A percentile compares a stretch with the other conserved stretches of the same genome.
Conservation (phyloP, 257 asterid genomes). For the Solanum sejunctum region DNA sequence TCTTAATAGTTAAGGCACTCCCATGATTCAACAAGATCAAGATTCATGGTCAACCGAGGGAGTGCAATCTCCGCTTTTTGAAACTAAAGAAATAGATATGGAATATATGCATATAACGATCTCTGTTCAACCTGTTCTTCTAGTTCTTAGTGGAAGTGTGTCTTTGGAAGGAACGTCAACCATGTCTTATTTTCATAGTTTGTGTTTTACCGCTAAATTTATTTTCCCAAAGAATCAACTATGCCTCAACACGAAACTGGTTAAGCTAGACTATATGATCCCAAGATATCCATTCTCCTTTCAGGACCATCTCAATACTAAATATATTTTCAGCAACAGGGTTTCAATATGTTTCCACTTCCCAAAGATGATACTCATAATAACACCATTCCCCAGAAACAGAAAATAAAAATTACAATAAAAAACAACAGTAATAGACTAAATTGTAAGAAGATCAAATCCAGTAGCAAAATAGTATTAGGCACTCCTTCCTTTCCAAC, state of each 20-base stretch:
- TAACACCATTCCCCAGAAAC: background rate
- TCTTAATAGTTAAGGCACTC: background rate
- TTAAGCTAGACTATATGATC: background rate
- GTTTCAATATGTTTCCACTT: background rate
- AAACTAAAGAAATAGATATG: background rate
- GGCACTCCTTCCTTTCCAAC: background rate
- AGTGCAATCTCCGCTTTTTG: background rate
- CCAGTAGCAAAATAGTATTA: background rate
- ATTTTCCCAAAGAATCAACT: background rate
- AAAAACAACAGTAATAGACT: background rate
- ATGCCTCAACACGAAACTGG: background rate
- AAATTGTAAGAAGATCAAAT: background rate
- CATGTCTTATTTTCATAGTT: background rate
- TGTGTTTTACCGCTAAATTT: background rate
- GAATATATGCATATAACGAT: background rate
- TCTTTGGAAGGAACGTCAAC: background rate
- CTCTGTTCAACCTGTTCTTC: background rate
- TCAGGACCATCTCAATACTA: background rate
- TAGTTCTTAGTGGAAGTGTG: background rate
- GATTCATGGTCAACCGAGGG: background rate
- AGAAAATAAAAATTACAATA: background rate
- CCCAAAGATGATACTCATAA: background rate
- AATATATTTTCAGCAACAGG: background rate
- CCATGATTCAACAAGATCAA: background rate
- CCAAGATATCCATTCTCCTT: background rate